Base-by-base conservation (phyloP, 805 yeast species). In the Clavispora vitiphila region DNA sequence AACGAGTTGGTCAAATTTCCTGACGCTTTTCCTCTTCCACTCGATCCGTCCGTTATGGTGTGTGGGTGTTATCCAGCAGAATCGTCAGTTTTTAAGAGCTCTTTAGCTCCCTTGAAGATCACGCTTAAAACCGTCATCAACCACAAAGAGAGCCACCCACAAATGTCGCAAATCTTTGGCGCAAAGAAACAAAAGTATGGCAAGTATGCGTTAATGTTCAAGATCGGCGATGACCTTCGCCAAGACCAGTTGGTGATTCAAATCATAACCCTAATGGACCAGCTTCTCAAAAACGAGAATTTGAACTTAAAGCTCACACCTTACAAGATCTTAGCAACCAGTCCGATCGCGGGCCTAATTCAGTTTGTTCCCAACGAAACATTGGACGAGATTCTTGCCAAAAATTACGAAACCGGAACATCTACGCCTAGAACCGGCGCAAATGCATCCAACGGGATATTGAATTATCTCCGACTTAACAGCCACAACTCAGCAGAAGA, bases 211-310 rank as follows among this genome's bases (percentile, higher is more conserved):
- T 66, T 93, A 27, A 91, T 93, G 84, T 91, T 88, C 65, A 93
- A 93, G 61, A 85, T 86, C 38, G 99, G 99, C 11, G 99, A 86
- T 49, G 99, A 93, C 59, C 70, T 93, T 38, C 72, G 98, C 45
- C 99, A 93, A 61, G 99, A 93, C 67, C 99, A 93, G 61, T 74
- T 93, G 49, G 95, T 93, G n/a, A 85, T 89, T 38, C 99, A 93
- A 61, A 87, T 93, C 47, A 86, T 93, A 43, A 77, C 83, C 42
- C 67, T 93, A 44, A 93, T 93, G 96, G 96, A 93, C 58, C 87
- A 80, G 57, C 74, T 93, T 34, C 65, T 93, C 39, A 79, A 84
- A 48, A 86, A 86, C 58, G 99, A 93, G 57, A 93, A 93, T 57
- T 79, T 93, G 42, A 96, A 93, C 60, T 69, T 93, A 57, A 80